Conservation (phyloP, 345 rosid genomes). For the Tarenaya hassleriana region DNA sequence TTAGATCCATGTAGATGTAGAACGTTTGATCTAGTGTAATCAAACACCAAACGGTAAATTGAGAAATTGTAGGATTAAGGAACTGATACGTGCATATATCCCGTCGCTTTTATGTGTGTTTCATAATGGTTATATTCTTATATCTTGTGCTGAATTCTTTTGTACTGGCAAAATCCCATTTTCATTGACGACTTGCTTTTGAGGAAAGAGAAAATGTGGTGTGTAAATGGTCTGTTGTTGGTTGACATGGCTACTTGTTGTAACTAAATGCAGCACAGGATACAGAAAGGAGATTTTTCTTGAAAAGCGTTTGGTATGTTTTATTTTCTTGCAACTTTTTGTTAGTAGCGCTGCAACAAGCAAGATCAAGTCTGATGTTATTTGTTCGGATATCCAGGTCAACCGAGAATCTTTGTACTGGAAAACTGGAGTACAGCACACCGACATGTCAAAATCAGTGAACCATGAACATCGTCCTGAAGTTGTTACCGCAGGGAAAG, state of each 20-base stretch:
- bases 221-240: slow-evolving; percentile 4
- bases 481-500: slow-evolving; percentile 23
- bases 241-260: slow-evolving; percentile 19
- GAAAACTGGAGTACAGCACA: slow-evolving; percentile 40
- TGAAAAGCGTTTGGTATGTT: slow-evolving; percentile 54
- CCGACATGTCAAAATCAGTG: slow-evolving; percentile 18
- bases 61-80: too few relatives aligned
- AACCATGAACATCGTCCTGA: slow-evolving; percentile 11
- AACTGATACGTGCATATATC: too few relatives aligned
- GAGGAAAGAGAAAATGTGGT: not conserved
- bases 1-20: too few relatives aligned
- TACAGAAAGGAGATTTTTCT: slow-evolving; percentile 69
- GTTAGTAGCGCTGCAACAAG: slow-evolving; percentile 1
- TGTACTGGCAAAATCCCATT: slow-evolving; percentile 11
- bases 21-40: too few relatives aligned
- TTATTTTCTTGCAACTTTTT: not conserved
- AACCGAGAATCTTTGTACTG: slow-evolving; percentile 60
- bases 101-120: too few relatives aligned
- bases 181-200: not conserved
- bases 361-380: slow-evolving; percentile 7
- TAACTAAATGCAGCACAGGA: slow-evolving; percentile 64
- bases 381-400: slow-evolving; percentile 40
- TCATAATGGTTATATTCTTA: too few relatives aligned
- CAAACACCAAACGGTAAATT: too few relatives aligned
- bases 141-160: not conserved